Conservation (phyloP, 208 protist genomes). For the Trypanosomatidae sp. region DNA sequence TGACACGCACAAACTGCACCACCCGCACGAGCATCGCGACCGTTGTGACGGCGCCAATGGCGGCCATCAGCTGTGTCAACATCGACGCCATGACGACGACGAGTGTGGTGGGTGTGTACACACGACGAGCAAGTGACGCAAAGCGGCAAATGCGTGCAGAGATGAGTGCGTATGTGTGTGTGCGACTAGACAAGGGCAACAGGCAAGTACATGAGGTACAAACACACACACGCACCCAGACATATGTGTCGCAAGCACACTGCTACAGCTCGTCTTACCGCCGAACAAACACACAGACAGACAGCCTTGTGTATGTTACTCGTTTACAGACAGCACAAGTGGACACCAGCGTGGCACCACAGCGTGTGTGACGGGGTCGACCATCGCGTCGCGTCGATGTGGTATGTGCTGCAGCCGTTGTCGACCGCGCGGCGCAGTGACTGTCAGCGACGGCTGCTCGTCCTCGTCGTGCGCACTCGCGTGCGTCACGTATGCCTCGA, state of each 20-base stretch:
- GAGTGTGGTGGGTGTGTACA: no score
- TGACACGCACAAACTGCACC: slow-evolving; percentile 27
- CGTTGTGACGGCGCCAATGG: slow-evolving; percentile 21
- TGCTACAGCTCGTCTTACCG: no score
- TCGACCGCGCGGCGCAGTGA: neutral
- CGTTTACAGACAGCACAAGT: slow-evolving; percentile 12
- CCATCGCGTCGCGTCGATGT: slow-evolving; percentile 40
- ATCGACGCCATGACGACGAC: no score
- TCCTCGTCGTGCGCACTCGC: neutral
- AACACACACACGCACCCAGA: no score
- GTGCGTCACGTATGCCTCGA: slow-evolving; percentile 23
- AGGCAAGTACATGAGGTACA: no score
- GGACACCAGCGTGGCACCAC: slow-evolving; percentile 56
- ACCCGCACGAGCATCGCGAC: slow-evolving; percentile 14
- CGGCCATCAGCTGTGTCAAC: neutral
- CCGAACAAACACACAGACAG: no score
- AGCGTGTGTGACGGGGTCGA: slow-evolving; percentile 11
- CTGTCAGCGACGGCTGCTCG: no score
- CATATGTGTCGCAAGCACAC: no score
- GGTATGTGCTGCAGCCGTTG: slow-evolving; percentile 28
- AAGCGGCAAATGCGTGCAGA: no score
- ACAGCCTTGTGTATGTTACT: no score
- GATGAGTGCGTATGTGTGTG: neutral
- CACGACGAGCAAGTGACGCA: no score
- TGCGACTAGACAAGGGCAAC: no score